Percentiles rank a stretch among this genome's conserved stretches.
Evolutionary conservation across 2,329 filamentous ascomycete species (phyloP).

Genomic region (Aspergillus persii): DNA sequence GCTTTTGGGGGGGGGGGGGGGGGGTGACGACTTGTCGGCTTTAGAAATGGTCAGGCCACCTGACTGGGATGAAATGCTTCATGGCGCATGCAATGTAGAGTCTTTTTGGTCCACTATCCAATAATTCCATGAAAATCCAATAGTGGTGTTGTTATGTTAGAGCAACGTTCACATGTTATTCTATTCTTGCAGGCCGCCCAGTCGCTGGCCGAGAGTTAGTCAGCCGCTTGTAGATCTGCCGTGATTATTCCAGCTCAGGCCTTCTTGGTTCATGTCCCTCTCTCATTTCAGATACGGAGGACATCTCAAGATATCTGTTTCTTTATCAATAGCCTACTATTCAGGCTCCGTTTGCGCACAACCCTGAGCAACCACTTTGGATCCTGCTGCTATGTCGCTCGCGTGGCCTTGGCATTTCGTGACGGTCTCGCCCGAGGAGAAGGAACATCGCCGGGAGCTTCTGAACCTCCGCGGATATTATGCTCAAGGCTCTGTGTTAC

Average conservation of each 20-base stretch:
- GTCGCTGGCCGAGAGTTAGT: neutral
- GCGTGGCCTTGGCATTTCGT: constrained; percentile 54
- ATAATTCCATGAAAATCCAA: constrained; percentile 18
- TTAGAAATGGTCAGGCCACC: constrained; percentile 38
- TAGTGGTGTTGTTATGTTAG: constrained; percentile 1
- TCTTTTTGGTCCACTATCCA: constrained; percentile 27
- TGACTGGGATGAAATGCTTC: constrained; percentile 33
- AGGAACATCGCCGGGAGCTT: constrained; percentile 49
- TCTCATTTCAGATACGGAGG: neutral
- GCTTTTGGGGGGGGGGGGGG: constrained; percentile 23
- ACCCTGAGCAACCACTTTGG: neutral
- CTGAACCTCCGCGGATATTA: constrained; percentile 57
- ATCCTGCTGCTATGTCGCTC: constrained; percentile 18
- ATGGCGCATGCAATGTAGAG: constrained; percentile 40
- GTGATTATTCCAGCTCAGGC: neutral
- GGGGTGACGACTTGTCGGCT: constrained; percentile 30
- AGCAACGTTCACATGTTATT: neutral
- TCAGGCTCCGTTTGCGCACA: neutral
- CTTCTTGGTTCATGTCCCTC: neutral
- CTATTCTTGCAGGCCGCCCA: neutral
- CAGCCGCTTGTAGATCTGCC: constrained; percentile 1
- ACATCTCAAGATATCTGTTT: neutral
- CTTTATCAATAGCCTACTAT: neutral
- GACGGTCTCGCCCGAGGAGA: constrained; percentile 49
- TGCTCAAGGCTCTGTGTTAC: constrained; percentile 54